Conservation (phyloP, 129 eudicot species). For the Tagetes patula region DNA sequence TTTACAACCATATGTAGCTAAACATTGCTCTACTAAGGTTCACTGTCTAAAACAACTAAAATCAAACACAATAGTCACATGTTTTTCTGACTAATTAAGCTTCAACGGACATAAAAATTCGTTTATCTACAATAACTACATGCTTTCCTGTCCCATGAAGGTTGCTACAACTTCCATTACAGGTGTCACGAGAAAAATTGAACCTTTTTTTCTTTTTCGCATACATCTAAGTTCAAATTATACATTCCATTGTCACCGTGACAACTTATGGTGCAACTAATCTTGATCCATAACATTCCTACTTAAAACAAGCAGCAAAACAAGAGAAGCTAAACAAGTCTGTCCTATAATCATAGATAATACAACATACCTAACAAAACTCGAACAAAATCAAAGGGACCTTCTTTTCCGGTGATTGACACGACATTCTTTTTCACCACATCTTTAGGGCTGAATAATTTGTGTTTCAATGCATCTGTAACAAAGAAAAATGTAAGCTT, state of each 20-base stretch:
- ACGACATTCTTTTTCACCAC: slow-evolving; percentile 25
- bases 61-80: slow-evolving; percentile 1
- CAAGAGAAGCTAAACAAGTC: background rate
- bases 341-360: background rate
- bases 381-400: slow-evolving; percentile 48
- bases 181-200: background rate
- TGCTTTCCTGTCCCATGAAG: background rate
- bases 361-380: slow-evolving; percentile 45
- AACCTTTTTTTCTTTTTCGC: background rate
- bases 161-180: slow-evolving; percentile 5
- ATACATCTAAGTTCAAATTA: background rate
- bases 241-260: background rate
- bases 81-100: background rate
- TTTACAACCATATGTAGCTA: background rate
- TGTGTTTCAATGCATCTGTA: slow-evolving; percentile 35
- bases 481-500: slow-evolving; percentile 16
- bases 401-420: slow-evolving; percentile 38
- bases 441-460: slow-evolving; percentile 34
- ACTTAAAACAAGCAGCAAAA: background rate
- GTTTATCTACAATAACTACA: background rate
- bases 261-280: background rate
- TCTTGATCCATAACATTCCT: background rate
- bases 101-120: background rate
- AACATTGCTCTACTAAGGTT: slow-evolving; percentile 14
- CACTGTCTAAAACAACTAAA: background rate